Conservation (phyloP, 495 filamentous ascomycete species). For the Penicillium salamii region DNA sequence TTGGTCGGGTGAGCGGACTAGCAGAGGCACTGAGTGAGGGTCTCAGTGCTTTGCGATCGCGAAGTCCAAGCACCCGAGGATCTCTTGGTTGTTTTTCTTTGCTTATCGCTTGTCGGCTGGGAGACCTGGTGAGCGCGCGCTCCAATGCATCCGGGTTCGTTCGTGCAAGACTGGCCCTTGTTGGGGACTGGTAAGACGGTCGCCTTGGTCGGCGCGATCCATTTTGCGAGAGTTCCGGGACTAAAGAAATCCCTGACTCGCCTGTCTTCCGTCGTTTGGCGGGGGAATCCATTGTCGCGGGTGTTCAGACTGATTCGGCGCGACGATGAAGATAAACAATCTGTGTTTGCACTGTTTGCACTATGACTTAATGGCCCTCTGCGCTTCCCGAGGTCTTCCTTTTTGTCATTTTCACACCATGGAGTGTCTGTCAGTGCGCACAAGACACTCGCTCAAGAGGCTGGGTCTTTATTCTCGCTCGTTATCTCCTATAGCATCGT, state of each 20-base stretch:
- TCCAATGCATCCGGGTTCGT: slow-evolving; percentile 59
- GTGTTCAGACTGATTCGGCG: slow-evolving; percentile 8
- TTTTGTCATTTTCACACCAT: slow-evolving; percentile 21
- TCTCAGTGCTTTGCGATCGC: slow-evolving; percentile 36
- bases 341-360: slow-evolving; percentile 45
- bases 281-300: slow-evolving; percentile 41
- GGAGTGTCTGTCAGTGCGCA: slow-evolving; percentile 26
- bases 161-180: slow-evolving; percentile 60
- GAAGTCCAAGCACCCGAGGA: slow-evolving; percentile 27
- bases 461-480: background rate
- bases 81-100: slow-evolving; percentile 20
- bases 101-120: slow-evolving; percentile 17
- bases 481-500: background rate
- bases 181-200: slow-evolving; percentile 65
- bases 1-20: slow-evolving; percentile 35
- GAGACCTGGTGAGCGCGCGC: slow-evolving; percentile 42
- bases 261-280: slow-evolving; percentile 64
- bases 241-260: slow-evolving; percentile 32
- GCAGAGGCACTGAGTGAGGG: slow-evolving; percentile 36
- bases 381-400: slow-evolving; percentile 7
- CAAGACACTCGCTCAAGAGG: slow-evolving; percentile 18
- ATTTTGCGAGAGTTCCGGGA: slow-evolving; percentile 17
- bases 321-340: slow-evolving; percentile 24
- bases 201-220: slow-evolving; percentile 30
- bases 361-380: slow-evolving; percentile 32